These are phyloP conservation scores for Penicillium sp. DNA, from an alignment of 2,329 filamentous ascomycete species.

Conservation along the genomic window DNA sequence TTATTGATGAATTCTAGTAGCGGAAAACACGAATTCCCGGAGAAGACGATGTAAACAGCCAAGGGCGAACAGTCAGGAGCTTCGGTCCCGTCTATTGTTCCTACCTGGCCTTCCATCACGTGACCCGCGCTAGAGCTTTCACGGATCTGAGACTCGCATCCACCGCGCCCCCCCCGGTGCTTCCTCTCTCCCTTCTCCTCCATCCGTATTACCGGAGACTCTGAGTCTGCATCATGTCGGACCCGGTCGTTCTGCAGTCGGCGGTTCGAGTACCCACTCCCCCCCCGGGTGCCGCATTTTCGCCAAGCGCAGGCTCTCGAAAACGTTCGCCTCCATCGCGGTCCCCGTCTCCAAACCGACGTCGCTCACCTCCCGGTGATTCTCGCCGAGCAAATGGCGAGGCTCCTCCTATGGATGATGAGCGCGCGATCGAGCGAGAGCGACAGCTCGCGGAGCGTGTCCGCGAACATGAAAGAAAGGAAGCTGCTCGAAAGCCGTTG, in stretches of 20 bases:
- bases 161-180: constrained; percentile 8
- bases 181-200: background rate
- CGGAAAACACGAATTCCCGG: constrained; percentile 7
- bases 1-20: constrained; percentile 16
- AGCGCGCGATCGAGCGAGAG: constrained; percentile 48
- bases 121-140: constrained; percentile 21
- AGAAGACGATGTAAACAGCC: constrained; percentile 8
- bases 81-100: constrained; percentile 10
- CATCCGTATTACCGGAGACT: constrained; percentile 4
- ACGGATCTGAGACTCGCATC: constrained; percentile 7
- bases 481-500: constrained; percentile 49
- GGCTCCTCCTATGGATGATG: constrained; percentile 49
- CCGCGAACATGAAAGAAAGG: constrained; percentile 49
- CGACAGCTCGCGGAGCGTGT: constrained; percentile 51
- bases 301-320: constrained; percentile 48
- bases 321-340: constrained; percentile 55
- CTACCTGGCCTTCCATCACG: constrained; percentile 16
- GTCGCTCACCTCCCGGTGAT: constrained; percentile 44
- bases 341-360: constrained; percentile 50
- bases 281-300: constrained; percentile 44
- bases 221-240: constrained; percentile 36
- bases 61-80: constrained; percentile 18
- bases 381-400: constrained; percentile 33
- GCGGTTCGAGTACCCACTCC: constrained; percentile 59
- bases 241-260: constrained; percentile 49